Evolutionary conservation across 2,329 filamentous ascomycete genomes (phyloP).

Genomic region (Mariannaea elegans): DNA sequence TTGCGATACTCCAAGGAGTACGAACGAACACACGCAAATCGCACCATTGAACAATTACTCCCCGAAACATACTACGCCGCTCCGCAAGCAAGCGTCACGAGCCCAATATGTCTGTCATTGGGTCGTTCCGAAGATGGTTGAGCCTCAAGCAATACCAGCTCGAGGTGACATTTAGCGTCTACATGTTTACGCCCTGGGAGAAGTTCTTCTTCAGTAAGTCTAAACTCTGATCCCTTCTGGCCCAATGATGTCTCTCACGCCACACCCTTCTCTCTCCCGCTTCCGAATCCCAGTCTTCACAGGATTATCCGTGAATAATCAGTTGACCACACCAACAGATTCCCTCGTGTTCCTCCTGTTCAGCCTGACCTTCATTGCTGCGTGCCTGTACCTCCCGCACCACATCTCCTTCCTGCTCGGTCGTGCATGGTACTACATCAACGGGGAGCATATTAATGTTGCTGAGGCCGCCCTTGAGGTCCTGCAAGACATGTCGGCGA

Average conservation of each 20-base stretch:
- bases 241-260: no score
- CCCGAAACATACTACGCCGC: no score
- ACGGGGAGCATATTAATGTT: conserved; percentile 75
- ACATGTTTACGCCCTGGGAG: conserved; percentile 96
- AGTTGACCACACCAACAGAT: conserved; percentile 61
- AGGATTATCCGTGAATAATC: neutral
- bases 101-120: conserved; percentile 49
- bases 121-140: conserved; percentile 80
- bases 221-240: neutral
- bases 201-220: conserved; percentile 95
- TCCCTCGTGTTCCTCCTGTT: conserved; percentile 90
- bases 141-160: conserved; percentile 97
- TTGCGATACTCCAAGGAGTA: no score
- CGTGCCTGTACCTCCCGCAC: conserved; percentile 91
- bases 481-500: conserved; percentile 44
- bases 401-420: conserved; percentile 84
- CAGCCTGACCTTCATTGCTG: conserved; percentile 85
- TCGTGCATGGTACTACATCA: conserved; percentile 94
- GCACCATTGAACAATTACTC: no score
- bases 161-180: conserved; percentile 94
- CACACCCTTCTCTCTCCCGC: neutral
- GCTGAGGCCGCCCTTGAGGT: conserved; percentile 46
- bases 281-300: no score
- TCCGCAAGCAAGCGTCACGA: neutral
- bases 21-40: no score